Evolutionary conservation across 2,329 filamentous ascomycete species (phyloP), one percentile per base, ranked within the genome.

Genomic region (Periglandula ipomoeae): DNA sequence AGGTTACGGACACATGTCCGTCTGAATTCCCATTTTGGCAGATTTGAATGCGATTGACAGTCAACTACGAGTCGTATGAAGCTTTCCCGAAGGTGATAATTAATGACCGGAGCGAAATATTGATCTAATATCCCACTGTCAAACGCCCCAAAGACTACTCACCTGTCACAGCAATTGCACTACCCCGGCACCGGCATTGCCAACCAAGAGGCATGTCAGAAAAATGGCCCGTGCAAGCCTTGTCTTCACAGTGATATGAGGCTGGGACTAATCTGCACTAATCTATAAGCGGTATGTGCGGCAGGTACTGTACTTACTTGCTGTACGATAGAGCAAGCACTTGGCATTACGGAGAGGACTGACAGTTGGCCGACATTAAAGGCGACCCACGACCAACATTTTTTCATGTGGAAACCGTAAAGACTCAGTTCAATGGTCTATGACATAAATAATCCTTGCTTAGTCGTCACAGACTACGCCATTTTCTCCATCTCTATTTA

Each of bases 201-300:
- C 4, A 19, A n/a, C n/a, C 37, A 40, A 23, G 11, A 19, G 38
- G 37, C 45, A 24, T 32, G 24, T 32, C 17, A n/a, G n/a, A 11
- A 23, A 20, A 15, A 23, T 32, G 45, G 37, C 19, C 45, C 37
- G 26, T 47, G 45, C 37, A 41, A 41, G 45, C 22, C 20, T 47
- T 23, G 37, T n/a, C 19, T 23, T 22, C 19, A 8, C 13, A n/a
- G 17, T 24, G 20, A n/a, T 30, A 17, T n/a, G 7, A 20, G 19
- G 37, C 19, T 41, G 26, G 20, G 9, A 11, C 23, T 23, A 8
- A 32, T 32, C 37, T 30, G 35, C 13, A 46, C 24, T 17, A 32
- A 23, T 4, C 30, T 27, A 9, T n/a, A 30, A 19, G n/a, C 5
- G 10, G 20, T n/a, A 20, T 24, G 35, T 32, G 30, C 30, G 2